These are phyloP conservation scores for Scutellaria barbata DNA, from an alignment of 257 asterid species.

Conservation along the genomic window DNA sequence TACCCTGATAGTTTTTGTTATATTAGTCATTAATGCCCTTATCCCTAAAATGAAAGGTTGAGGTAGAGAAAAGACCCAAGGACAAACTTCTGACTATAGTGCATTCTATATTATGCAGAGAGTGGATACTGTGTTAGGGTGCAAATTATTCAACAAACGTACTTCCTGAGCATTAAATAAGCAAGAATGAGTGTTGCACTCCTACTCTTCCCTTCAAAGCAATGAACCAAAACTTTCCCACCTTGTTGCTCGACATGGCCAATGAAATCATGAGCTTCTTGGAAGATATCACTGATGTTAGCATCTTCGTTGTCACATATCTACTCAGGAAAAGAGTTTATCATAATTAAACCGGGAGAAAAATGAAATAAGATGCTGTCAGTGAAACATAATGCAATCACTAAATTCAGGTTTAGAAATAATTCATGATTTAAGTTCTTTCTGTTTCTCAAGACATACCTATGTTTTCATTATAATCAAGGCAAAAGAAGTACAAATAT, in stretches of 20 bases:
- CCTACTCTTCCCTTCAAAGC: slow-evolving; percentile 98
- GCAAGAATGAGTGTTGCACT: slow-evolving; percentile 93
- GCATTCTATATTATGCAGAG: background rate
- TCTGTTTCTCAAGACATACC: no score
- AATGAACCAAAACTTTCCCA: slow-evolving; percentile 94
- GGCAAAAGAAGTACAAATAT: background rate
- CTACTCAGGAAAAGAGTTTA: slow-evolving; percentile 47
- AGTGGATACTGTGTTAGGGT: background rate
- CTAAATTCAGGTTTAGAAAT: no score
- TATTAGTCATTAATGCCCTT: no score
- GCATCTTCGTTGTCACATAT: slow-evolving; percentile 80
- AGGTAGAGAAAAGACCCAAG: background rate
- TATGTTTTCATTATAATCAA: no score
- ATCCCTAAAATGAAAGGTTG: no score
- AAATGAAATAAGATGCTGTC: background rate
- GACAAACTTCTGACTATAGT: background rate
- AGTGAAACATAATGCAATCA: no score
- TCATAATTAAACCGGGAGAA: slow-evolving; percentile 1
- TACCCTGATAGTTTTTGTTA: no score
- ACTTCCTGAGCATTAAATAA: slow-evolving; percentile 87
- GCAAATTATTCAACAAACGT: slow-evolving; percentile 42
- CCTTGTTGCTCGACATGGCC: slow-evolving; percentile 71
- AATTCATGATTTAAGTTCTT: no score
- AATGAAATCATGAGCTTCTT: slow-evolving; percentile 88
- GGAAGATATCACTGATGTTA: slow-evolving; percentile 71